phyloP scores from a whole-genome alignment of 768 basidiomycete species.

The Macrolepiota fuliginosa region DNA sequence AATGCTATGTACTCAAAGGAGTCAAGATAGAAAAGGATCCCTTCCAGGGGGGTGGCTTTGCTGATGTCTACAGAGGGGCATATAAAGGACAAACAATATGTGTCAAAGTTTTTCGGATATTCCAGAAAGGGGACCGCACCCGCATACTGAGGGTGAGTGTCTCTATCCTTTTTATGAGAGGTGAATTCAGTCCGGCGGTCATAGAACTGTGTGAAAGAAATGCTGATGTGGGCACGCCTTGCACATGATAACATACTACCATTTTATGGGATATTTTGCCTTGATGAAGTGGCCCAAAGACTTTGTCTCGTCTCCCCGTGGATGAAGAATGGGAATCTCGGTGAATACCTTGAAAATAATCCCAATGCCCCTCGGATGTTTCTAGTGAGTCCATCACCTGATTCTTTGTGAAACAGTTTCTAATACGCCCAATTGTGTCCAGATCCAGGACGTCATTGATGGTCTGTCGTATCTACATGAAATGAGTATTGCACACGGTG shows the following conservation, averaged over 20 bases:
- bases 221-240: slow-evolving; percentile 30
- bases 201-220: slow-evolving; percentile 18
- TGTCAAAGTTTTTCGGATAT: slow-evolving; percentile 11
- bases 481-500: background rate
- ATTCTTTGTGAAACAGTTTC: background rate
- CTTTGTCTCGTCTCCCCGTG: slow-evolving; percentile 21
- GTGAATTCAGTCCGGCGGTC: background rate
- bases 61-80: background rate
- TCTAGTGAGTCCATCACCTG: slow-evolving; percentile 12
- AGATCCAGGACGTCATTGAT: background rate
- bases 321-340: slow-evolving; percentile 19
- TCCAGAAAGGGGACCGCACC: background rate
- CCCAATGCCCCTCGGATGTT: slow-evolving; percentile 12
- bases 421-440: too few relatives aligned
- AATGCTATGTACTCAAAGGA: background rate
- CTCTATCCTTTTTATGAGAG: background rate
- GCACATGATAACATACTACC: slow-evolving; percentile 33
- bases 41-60: too few relatives aligned
- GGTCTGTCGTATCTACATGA: slow-evolving; percentile 5
- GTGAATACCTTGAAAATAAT: slow-evolving; percentile 12
- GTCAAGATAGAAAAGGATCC: background rate
- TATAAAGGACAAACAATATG: background rate
- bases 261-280: slow-evolving; percentile 28
- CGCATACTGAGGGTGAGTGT: background rate
- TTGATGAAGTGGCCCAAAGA: slow-evolving; percentile 2